phyloP scores from a whole-genome alignment of 257 asterid genomes.

The Solanum chiquidenum region DNA sequence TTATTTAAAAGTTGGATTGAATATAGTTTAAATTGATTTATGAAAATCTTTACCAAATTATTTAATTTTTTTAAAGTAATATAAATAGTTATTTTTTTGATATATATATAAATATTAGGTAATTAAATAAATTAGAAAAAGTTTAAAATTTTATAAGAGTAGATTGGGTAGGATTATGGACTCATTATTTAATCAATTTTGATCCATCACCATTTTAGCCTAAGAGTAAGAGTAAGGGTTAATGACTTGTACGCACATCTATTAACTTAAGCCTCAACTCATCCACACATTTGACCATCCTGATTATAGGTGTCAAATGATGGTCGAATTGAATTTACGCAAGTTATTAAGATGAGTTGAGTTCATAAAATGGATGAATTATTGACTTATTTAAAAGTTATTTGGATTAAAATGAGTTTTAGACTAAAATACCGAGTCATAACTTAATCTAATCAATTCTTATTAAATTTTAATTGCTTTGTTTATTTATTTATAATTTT shows the following conservation, averaged over 20 bases:
- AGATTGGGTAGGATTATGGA: not conserved
- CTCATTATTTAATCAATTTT: not conserved
- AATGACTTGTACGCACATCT: not conserved
- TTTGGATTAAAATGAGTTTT: not conserved
- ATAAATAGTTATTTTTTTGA: no score
- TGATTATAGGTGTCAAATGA: not conserved
- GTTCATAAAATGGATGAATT: not conserved
- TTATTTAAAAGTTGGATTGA: not conserved
- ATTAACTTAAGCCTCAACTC: not conserved
- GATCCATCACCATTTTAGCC: not conserved
- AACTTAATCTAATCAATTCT: not conserved
- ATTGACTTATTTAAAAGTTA: not conserved
- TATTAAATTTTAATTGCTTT: not conserved
- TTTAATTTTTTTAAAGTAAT: no score
- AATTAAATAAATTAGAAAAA: not conserved
- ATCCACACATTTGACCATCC: not conserved
- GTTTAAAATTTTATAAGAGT: not conserved
- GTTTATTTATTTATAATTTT: no score
- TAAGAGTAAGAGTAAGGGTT: not conserved
- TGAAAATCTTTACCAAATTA: not conserved
- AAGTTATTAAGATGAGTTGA: no score
- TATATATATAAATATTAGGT: no score
- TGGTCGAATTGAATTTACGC: no score
- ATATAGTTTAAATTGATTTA: not conserved
- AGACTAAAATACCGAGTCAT: not conserved